Conservation (phyloP, 1,139 yeast genomes). For the Hemisphaericaspora subhashii region DNA sequence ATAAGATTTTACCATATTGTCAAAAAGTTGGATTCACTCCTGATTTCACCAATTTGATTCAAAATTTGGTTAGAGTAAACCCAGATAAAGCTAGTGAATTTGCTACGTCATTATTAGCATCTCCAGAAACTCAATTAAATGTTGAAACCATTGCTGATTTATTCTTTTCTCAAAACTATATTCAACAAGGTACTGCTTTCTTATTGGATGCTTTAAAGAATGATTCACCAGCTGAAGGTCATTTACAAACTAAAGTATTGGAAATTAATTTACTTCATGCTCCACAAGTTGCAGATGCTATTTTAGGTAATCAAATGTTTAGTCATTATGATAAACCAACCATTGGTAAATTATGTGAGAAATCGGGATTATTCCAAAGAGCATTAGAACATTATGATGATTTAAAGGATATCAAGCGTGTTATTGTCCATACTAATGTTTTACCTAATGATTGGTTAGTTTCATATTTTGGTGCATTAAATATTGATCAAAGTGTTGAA, state of each 20-base stretch:
- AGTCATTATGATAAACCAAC: constrained; percentile 93
- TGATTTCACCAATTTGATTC: constrained; percentile 86
- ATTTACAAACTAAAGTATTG: constrained; percentile 88
- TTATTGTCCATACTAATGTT: constrained; percentile 81
- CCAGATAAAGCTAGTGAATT: constrained; percentile 99
- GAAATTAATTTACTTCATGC: constrained; percentile 94
- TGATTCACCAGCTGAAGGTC: constrained; percentile 94
- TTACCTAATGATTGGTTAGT: constrained; percentile 95
- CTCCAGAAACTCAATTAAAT: constrained; percentile 65
- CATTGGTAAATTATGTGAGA: constrained; percentile 89
- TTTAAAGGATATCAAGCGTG: constrained; percentile 92
- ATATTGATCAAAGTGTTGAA: constrained; percentile 89
- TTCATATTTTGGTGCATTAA: constrained; percentile 86
- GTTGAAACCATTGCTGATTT: constrained; percentile 89
- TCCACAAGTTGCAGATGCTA: constrained; percentile 99
- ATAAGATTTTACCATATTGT: constrained; percentile 91
- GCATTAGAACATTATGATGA: constrained; percentile 96
- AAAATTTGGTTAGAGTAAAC: constrained; percentile 84
- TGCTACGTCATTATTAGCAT: constrained; percentile 79
- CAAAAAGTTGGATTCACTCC: constrained; percentile 88
- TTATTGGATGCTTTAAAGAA: constrained; percentile 92
- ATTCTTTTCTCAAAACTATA: constrained; percentile 89
- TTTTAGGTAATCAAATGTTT: constrained; percentile 93
- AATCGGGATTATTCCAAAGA: constrained; percentile 90
- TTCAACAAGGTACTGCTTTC: constrained; percentile 99